Conservation (phyloP, 2,329 filamentous ascomycete species). For the Exophiala alcalophila region DNA sequence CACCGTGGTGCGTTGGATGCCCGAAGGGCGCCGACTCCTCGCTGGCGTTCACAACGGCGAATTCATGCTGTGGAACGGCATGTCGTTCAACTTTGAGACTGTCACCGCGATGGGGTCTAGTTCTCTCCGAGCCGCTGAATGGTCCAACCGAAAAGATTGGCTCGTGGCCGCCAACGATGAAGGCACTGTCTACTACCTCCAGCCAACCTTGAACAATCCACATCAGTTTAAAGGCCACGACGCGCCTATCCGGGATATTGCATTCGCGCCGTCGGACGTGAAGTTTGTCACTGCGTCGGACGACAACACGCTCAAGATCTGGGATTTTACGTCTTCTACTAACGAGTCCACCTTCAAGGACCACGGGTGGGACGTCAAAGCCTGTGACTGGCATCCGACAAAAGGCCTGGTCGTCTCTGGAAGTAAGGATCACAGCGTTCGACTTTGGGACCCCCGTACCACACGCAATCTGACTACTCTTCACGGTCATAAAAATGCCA, state of each 20-base stretch:
- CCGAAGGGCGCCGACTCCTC: constrained; percentile 84
- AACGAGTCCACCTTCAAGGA: constrained; percentile 82
- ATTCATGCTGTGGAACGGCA: constrained; percentile 98
- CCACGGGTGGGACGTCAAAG: constrained; percentile 98
- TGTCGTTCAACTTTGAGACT: constrained; percentile 98
- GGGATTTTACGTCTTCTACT: constrained; percentile 84
- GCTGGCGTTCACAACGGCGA: constrained; percentile 95
- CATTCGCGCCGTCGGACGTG: constrained; percentile 88
- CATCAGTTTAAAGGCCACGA: constrained; percentile 88
- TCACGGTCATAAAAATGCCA: constrained; percentile 95
- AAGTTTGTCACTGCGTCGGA: constrained; percentile 97
- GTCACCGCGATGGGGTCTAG: constrained; percentile 68
- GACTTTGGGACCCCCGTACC: constrained; percentile 95
- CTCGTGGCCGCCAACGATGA: constrained; percentile 92
- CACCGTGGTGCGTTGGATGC: constrained; percentile 96
- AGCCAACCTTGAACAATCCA: constrained; percentile 98
- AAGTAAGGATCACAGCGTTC: constrained; percentile 95
- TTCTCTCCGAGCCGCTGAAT: constrained; percentile 76
- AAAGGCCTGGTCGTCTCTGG: constrained; percentile 93
- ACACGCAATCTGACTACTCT: constrained; percentile 87
- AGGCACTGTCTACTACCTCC: constrained; percentile 96
- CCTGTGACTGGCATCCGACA: constrained; percentile 93
- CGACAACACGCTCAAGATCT: constrained; percentile 90
- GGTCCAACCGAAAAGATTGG: constrained; percentile 97
- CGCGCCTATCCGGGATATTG: constrained; percentile 84